Base-by-base conservation (phyloP, 2,329 filamentous ascomycete species). In the Curvularia verruculosa region DNA sequence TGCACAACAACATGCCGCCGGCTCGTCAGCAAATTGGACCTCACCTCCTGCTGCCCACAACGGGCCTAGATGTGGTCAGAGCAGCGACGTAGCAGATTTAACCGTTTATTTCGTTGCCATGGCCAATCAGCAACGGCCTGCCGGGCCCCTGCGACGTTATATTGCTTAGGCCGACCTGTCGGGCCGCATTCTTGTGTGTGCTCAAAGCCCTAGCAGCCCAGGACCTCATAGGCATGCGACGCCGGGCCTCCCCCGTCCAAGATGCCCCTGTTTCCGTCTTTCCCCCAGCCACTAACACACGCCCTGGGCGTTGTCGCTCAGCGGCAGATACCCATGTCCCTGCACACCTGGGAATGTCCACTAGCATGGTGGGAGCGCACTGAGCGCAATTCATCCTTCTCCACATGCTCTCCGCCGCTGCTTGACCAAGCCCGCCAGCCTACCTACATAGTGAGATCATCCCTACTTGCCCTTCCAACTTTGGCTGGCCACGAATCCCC, bases 401-500 rank as follows among this genome's bases (percentile, higher is more conserved):
- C 71, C 73, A 75, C 72, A 74, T 67, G 66, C 70, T 69, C 67
- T 70, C 63, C 67, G 65, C 66, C 68, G 60, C 58, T 63, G 61
- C n/a, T n/a, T n/a, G 63, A 71, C 63, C 67, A 67, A 61, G 62
- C 64, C 56, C 56, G 58, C 63, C 64, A 61, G n/a, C 66, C 67
- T 64, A 67, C 68, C 66, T 73, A 71, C 65, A 63, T 66, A 66
- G 61, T 61, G 63, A 70, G 68, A 67, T 64, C 58, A 72, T 71
- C 72, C 74, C 73, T 68, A 74, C 71, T 46, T 57, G 54, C 68
- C 56, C 56, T n/a, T 65, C 61, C 62, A 64, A 60, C 65, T 61
- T n/a, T 60, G 64, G 54, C 62, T 63, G 57, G 60, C 66, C 61
- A 58, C 66, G 60, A 68, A 70, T 60, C 64, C 63, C 60, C 67